phyloP scores from a whole-genome alignment of 108 stramenopile genomes.

The Cylindrotheca fusiformis region DNA sequence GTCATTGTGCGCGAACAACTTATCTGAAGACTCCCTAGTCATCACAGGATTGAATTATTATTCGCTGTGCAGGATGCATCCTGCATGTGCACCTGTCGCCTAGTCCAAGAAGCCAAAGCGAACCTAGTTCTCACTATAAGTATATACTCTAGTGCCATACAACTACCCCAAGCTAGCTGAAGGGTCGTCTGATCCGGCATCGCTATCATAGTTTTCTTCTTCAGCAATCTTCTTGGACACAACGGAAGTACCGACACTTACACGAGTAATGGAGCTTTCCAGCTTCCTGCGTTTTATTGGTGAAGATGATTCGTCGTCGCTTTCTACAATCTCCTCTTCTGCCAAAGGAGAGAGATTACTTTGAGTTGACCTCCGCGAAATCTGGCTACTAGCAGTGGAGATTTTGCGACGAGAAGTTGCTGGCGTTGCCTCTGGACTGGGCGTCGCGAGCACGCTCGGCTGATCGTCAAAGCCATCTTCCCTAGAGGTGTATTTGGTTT shows the following conservation, averaged over 20 bases:
- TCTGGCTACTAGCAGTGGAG: conserved; percentile 4
- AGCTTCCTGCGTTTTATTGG: conserved; percentile 8
- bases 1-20: background rate
- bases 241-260: conserved; percentile 1
- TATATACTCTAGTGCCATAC: too few species aligned
- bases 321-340: conserved; percentile 6
- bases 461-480: background rate
- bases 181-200: background rate
- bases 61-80: conserved; percentile 47
- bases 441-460: background rate
- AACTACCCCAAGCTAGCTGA: background rate
- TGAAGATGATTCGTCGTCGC: conserved; percentile 3
- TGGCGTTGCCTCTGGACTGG: background rate
- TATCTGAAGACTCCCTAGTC: conserved; percentile 9
- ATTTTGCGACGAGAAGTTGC: conserved; percentile 5
- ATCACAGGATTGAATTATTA: conserved; percentile 56
- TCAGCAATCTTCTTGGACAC: background rate
- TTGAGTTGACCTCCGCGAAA: background rate
- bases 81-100: conserved; percentile 52
- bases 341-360: conserved; percentile 15
- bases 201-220: background rate
- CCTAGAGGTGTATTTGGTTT: background rate
- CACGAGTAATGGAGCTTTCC: background rate
- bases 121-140: too few species aligned
- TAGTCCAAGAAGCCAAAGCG: too few species aligned